Conservation (phyloP, 345 rosid species). For the Luvunga scandens region DNA sequence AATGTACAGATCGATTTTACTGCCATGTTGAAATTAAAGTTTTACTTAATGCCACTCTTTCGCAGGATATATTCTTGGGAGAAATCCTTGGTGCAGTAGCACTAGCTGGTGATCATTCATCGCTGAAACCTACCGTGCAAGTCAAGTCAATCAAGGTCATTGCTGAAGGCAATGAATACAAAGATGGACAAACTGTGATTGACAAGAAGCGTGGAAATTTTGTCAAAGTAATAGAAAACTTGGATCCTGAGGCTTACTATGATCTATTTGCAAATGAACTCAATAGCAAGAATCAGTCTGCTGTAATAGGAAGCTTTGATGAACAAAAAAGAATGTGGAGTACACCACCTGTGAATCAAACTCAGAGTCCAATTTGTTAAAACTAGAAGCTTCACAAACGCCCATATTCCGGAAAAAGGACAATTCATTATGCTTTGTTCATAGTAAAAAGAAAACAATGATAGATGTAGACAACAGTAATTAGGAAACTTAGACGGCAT, state of each 20-base stretch:
- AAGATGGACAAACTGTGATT: constrained; percentile 49
- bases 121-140: constrained; percentile 38
- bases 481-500: not conserved
- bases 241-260: constrained; percentile 40
- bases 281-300: constrained; percentile 53
- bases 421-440: not conserved
- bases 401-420: not conserved
- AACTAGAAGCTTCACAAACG: not conserved
- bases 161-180: constrained; percentile 52
- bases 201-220: constrained; percentile 41
- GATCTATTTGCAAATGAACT: constrained; percentile 46
- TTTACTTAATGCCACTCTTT: not conserved
- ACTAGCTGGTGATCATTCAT: constrained; percentile 39
- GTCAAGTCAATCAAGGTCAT: constrained; percentile 43
- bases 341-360: constrained; percentile 31
- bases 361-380: constrained; percentile 7
- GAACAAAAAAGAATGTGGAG: constrained; percentile 71
- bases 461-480: not conserved
- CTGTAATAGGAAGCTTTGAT: constrained; percentile 66
- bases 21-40: not conserved
- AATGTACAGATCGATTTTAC: not conserved
- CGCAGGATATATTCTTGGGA: constrained; percentile 77
- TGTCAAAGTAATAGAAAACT: constrained; percentile 42
- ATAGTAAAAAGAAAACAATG: not conserved
- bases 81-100: constrained; percentile 77